Conservation (phyloP, 2,329 filamentous ascomycete genomes). For the Mycocentrospora acerina region DNA sequence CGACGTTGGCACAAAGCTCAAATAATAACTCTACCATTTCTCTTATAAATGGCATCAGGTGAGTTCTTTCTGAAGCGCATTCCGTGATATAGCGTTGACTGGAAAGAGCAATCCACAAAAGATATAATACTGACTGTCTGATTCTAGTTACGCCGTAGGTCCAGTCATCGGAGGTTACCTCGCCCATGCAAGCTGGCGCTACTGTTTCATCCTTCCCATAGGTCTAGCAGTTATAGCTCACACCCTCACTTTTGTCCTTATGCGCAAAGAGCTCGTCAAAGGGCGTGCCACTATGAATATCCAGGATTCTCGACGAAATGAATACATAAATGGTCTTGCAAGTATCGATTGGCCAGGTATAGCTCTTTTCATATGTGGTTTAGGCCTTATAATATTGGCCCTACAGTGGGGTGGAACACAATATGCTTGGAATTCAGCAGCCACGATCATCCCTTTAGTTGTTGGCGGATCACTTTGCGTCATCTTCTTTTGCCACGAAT, state of each 20-base stretch:
- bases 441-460: slow-evolving; percentile 57
- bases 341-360: slow-evolving; percentile 49
- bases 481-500: slow-evolving; percentile 55
- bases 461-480: slow-evolving; percentile 52
- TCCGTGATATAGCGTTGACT: too few species aligned
- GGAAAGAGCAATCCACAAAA: neutral
- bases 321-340: slow-evolving; percentile 37
- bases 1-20: slow-evolving; percentile 70
- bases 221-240: slow-evolving; percentile 49
- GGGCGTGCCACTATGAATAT: slow-evolving; percentile 47
- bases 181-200: slow-evolving; percentile 61
- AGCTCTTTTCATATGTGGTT: slow-evolving; percentile 37
- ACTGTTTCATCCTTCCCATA: slow-evolving; percentile 62
- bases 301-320: slow-evolving; percentile 32
- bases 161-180: slow-evolving; percentile 64
- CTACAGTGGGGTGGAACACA: slow-evolving; percentile 59
- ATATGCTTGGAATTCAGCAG: slow-evolving; percentile 57
- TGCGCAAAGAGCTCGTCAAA: slow-evolving; percentile 60
- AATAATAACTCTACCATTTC: slow-evolving; percentile 68
- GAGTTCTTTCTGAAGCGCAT: too few species aligned
- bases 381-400: slow-evolving; percentile 41
- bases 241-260: slow-evolving; percentile 56
- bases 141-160: slow-evolving; percentile 56
- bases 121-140: neutral
- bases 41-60: slow-evolving; percentile 57